A percentile compares a stretch with the other conserved stretches of the same genome.
Evolutionary conservation across 2,329 filamentous ascomycete species (phyloP).

Genomic region (Sporothrix brasiliensis): DNA sequence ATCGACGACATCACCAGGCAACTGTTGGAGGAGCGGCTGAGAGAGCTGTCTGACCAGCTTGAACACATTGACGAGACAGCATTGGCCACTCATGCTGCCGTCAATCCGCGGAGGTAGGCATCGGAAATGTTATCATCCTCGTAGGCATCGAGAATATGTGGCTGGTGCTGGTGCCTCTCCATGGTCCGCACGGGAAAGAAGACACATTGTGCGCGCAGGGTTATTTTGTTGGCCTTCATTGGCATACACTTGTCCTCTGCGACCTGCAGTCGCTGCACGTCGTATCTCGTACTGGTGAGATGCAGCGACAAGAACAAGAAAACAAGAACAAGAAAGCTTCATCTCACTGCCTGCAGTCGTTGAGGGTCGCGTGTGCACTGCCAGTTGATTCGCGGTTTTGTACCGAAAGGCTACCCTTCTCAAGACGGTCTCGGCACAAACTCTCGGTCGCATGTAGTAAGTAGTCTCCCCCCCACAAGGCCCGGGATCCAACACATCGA

Average conservation of each 20-base stretch:
- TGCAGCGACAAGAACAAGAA: not conserved
- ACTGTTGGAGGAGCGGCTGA: not conserved
- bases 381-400: not conserved
- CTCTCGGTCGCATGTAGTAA: not conserved
- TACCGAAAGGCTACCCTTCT: not conserved
- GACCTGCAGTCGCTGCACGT: not conserved
- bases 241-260: slow-evolving; percentile 3
- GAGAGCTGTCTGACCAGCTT: not conserved
- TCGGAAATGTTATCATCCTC: not conserved
- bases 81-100: not conserved
- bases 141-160: not conserved
- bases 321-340: not conserved
- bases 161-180: not conserved
- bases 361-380: not conserved
- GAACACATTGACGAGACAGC: not conserved
- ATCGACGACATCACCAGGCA: not conserved
- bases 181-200: not conserved
- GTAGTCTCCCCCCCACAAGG: not conserved
- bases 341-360: slow-evolving; percentile 1
- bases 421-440: not conserved
- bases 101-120: not conserved
- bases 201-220: too few relatives aligned
- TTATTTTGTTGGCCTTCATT: not conserved
- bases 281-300: slow-evolving; percentile 10
- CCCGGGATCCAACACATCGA: not conserved